Conservation (phyloP, 441 rosid species). For the Eutrema salsugineum region DNA sequence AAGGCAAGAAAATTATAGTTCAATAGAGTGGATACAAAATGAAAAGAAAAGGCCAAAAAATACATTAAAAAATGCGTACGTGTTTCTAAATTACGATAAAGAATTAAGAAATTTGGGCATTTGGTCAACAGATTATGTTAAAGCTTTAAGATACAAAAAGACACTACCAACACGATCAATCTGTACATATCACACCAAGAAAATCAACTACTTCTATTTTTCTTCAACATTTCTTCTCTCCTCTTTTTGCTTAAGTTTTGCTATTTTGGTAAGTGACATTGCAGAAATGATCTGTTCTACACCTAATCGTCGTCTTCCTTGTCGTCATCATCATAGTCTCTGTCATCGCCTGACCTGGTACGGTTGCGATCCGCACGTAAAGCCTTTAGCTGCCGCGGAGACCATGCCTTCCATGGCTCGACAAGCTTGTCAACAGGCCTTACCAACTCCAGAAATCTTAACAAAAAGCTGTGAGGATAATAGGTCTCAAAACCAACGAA, state of each 20-base stretch:
- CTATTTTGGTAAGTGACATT: background rate
- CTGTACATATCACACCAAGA: background rate
- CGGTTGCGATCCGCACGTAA: background rate
- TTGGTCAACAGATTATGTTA: background rate
- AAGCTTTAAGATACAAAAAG: background rate
- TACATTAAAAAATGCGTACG: too few relatives aligned
- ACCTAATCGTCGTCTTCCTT: slow-evolving; percentile 4
- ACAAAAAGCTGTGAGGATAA: slow-evolving; percentile 18
- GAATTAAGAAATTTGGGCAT: too few relatives aligned
- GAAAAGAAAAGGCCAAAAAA: too few relatives aligned
- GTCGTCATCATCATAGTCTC: background rate
- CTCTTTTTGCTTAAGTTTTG: background rate
- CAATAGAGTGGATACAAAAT: too few relatives aligned
- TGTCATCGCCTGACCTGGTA: background rate
- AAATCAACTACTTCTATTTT: background rate
- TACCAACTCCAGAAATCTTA: slow-evolving; percentile 24
- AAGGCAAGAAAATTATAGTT: too few relatives aligned
- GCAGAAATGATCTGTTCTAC: slow-evolving; percentile 13
- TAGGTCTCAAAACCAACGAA: slow-evolving; percentile 27
- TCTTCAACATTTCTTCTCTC: background rate
- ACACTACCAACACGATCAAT: background rate
- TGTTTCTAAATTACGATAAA: too few relatives aligned
- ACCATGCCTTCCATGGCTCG: slow-evolving; percentile 33
- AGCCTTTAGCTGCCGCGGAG: slow-evolving; percentile 24
- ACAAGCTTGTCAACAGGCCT: slow-evolving; percentile 29